A percentile compares a stretch with the other conserved stretches of the same genome.
Conservation (phyloP, 2,329 filamentous ascomycete genomes). For the Colletotrichum sp. region DNA sequence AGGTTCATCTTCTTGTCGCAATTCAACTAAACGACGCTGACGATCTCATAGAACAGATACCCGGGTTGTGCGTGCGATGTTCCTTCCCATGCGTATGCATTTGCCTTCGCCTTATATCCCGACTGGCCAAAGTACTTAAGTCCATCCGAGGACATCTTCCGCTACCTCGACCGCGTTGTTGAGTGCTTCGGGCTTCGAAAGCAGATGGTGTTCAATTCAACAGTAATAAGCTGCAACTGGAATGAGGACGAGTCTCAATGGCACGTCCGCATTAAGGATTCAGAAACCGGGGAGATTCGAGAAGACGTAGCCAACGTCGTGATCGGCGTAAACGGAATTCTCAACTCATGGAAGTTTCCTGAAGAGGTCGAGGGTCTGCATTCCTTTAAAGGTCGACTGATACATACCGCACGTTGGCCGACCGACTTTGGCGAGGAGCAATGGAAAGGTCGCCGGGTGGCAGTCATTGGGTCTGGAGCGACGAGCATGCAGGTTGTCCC, state of each 20-base stretch:
- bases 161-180: background rate
- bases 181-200: background rate
- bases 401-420: background rate
- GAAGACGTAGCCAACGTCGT: background rate
- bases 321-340: background rate
- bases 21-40: background rate
- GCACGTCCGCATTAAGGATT: background rate
- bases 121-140: background rate
- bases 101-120: background rate
- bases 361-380: background rate
- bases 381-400: background rate
- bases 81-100: background rate
- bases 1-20: background rate
- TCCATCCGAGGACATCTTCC: background rate
- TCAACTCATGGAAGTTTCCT: background rate
- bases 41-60: background rate
- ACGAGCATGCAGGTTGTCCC: background rate
- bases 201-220: background rate
- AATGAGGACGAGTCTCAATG: background rate
- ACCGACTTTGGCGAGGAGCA: background rate
- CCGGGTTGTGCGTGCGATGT: background rate
- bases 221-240: background rate
- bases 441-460: background rate
- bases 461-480: background rate
- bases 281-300: background rate